Conservation (phyloP, 2,329 filamentous ascomycete species). For the Colletotrichum siamense region DNA sequence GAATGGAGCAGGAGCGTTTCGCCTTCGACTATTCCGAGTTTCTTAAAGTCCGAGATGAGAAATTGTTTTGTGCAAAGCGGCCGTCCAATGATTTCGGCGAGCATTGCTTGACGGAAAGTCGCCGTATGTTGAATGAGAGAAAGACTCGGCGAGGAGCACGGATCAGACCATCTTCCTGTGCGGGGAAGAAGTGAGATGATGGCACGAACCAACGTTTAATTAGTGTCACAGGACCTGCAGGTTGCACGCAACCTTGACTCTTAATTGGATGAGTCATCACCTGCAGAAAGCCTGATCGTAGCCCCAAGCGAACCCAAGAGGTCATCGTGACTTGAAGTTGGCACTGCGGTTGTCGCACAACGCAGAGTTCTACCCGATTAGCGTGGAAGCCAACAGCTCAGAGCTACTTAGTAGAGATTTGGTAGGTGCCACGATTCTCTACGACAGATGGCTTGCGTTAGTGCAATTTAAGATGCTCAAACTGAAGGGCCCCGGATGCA, state of each 20-base stretch:
- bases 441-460: not conserved
- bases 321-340: not conserved
- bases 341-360: not conserved
- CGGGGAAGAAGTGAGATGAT: not conserved
- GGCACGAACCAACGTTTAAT: not conserved
- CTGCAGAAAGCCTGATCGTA: not conserved
- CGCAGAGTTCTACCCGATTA: not conserved
- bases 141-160: not conserved
- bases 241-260: not conserved
- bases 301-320: not conserved
- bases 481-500: not conserved
- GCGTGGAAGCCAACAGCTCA: not conserved
- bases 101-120: not conserved
- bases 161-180: not conserved
- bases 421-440: not conserved
- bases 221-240: not conserved
- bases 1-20: slow-evolving; percentile 18
- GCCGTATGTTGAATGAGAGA: not conserved
- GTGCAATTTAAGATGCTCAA: not conserved
- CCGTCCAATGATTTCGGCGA: not conserved
- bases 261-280: not conserved
- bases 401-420: not conserved
- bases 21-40: not conserved
- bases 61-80: not conserved
- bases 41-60: not conserved